Base-by-base conservation (phyloP, 2,329 filamentous ascomycete species). In the Emmonsiellopsis sp. region DNA sequence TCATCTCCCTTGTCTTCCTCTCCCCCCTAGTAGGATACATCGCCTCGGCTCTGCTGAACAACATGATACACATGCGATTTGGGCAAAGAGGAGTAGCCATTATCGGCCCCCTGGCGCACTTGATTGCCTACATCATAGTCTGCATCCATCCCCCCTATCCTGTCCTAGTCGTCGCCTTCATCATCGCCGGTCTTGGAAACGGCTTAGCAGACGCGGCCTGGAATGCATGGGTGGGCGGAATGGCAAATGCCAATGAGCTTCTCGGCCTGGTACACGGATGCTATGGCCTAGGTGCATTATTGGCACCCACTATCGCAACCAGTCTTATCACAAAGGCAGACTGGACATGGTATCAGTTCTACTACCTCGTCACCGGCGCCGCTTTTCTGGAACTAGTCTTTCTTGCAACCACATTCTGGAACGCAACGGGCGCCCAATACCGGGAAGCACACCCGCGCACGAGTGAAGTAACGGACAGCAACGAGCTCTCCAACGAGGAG, bases 31-130 rank as follows among this genome's bases (percentile, higher is more conserved):
- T 70, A 5, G 75, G 75, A 35, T 77, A 77, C 61, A 71, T 70
- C 35, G 55, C 66, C 3, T 69, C 73, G 1, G 74, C 75, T 13
- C 59, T 75, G 37, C 56, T 72, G 40, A 75, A 73, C 58, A 74
- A 74, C 56, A 56, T 55, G 35, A 62, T 77, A 37, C 75, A 77
- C 61, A 62, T 65, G 52, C 61, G 58, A 16, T 56, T 71, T 49
- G 87, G 87, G 38, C 86, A 89, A 65, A 77, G 84, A 31, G 87
- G 87, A 10, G 79, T 90, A n/a, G 85, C 85, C 16, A 63, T 87
- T 50, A 65, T 88, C 1, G 82, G 78, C 1, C 82, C 85, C 0
- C 53, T 76, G 9, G 81, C 78, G 58, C 85, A 87, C 61, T 63
- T 89, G 7, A 59, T 83, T 26, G 79, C 84, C 15, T 89, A 87